Evolutionary conservation across 1,284 basidiomycete species (phyloP).

Genomic region (Stereum hirsutum): DNA sequence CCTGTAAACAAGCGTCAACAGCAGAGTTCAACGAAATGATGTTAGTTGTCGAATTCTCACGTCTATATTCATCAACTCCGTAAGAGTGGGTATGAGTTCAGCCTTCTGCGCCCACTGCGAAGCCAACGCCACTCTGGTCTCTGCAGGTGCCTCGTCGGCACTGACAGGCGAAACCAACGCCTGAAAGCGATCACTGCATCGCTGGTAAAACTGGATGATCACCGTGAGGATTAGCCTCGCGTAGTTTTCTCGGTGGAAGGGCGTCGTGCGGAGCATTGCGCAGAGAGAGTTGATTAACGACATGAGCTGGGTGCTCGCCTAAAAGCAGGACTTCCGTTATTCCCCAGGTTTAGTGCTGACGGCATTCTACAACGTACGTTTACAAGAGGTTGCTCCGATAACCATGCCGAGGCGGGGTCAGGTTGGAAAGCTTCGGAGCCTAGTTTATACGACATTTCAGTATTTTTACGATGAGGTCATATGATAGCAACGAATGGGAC

Average conservation of each 20-base stretch:
- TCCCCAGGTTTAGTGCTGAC: neutral
- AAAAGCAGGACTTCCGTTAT: constrained; percentile 1
- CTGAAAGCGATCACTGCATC: constrained; percentile 84
- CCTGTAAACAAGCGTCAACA: constrained; percentile 19
- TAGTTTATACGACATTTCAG: constrained; percentile 17
- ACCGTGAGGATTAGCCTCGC: constrained; percentile 92
- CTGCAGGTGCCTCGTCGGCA: constrained; percentile 26
- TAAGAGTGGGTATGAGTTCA: constrained; percentile 68
- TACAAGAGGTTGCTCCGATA: constrained; percentile 66
- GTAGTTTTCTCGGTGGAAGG: constrained; percentile 94
- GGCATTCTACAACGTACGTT: constrained; percentile 42
- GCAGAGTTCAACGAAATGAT: neutral
- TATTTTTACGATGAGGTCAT: constrained; percentile 2
- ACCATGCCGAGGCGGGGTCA: constrained; percentile 51
- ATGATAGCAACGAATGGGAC: neutral
- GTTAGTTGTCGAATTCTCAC: constrained; percentile 22
- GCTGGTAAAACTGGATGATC: constrained; percentile 94
- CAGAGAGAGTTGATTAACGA: constrained; percentile 90
- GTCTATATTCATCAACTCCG: constrained; percentile 40
- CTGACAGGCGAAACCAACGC: constrained; percentile 48
- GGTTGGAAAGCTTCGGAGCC: constrained; percentile 81
- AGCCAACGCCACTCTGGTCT: constrained; percentile 48
- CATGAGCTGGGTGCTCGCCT: constrained; percentile 82
- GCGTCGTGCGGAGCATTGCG: constrained; percentile 87
- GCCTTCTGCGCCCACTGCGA: constrained; percentile 83